Evolutionary conservation across 2,329 filamentous ascomycete genomes (phyloP), one percentile per base, ranked within the genome.

Genomic region (Metarhizium robertsii): DNA sequence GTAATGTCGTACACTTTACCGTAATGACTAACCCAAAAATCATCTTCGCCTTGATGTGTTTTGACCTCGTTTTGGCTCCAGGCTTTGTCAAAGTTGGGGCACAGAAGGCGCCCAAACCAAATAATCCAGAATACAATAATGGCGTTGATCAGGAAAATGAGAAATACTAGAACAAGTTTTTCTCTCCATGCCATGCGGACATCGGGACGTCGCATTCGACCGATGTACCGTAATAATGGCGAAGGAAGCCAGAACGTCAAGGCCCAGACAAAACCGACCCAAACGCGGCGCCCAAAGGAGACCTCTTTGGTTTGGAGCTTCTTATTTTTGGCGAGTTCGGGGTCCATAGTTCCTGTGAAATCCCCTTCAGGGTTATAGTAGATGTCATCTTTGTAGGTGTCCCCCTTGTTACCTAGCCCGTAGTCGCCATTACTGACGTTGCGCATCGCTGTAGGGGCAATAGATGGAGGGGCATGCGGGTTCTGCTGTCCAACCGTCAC

Each of bases 181-280:
- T 99, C 94, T 71, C 94, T 83, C 94, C 94, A 99, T 0, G 94
- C 94, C 83, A 96, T 88, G 30, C 94, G 88, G 8, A 99, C 90
- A 72, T 99, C 94, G 2, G 92, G 94, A 55, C 94, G 86, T 73
- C 95, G 95, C 94, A 99, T 99, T 25, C 92, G 88, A 36, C 94
- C 94, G 56, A 97, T 66, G 57, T 79, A 86, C n/a, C 81, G 81
- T 16, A 99, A 83, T 2, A 88, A 61, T 50, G 90, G 88, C 0
- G 92, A 97, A 0, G 94, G 94, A 61, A 96, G 94, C 88, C 89
- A 97, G 68, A 90, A 97, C 0, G 94, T 99, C 51, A 95, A 61
- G 1, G 82, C 80, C 91, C 92, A 97, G 3, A 94, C 89, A 45
- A 94, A 71, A 2, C 72, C 80, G 29, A 95, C 84, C 94, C 94